phyloP scores from a whole-genome alignment of 768 basidiomycete genomes.

The Strobilomyces echinocephalus region DNA sequence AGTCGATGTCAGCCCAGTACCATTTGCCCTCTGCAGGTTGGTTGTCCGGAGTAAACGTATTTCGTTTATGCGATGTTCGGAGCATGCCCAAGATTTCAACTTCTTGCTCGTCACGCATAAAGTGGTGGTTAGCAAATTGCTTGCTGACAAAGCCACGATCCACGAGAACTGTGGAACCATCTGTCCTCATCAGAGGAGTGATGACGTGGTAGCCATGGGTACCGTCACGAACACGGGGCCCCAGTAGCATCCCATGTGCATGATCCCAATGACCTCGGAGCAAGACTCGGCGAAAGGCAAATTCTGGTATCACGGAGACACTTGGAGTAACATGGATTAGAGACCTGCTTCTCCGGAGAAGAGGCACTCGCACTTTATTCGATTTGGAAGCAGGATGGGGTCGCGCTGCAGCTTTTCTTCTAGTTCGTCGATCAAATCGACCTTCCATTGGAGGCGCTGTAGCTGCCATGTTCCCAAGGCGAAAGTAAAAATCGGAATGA shows the following conservation, averaged over 20 bases:
- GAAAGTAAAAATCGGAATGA: conserved; percentile 88
- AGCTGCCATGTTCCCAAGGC: conserved; percentile 93
- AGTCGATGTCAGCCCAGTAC: conserved; percentile 86
- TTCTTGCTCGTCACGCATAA: conserved; percentile 40
- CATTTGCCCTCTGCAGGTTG: conserved; percentile 72
- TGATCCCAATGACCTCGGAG: conserved; percentile 78
- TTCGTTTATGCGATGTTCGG: conserved; percentile 66
- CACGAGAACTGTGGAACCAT: conserved; percentile 82
- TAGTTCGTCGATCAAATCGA: conserved; percentile 87
- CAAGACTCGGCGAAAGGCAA: conserved; percentile 80
- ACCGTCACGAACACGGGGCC: conserved; percentile 87
- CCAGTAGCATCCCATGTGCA: conserved; percentile 70
- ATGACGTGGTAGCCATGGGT: conserved; percentile 82
- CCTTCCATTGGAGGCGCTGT: conserved; percentile 90
- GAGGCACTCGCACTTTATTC: conserved; percentile 69
- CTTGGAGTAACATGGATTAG: conserved; percentile 33
- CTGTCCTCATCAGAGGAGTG: conserved; percentile 75
- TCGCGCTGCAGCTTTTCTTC: conserved; percentile 81
- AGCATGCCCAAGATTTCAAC: conserved; percentile 86
- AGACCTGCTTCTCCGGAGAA: conserved; percentile 12
- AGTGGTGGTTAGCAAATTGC: conserved; percentile 44
- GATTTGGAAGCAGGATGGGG: conserved; percentile 72
- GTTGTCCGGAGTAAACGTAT: conserved; percentile 87
- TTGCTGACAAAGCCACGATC: conserved; percentile 85
- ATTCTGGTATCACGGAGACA: conserved; percentile 78